These are phyloP conservation scores for Oryza meridionalis DNA, from an alignment of 176 grass and related monocot species.

Conservation along the genomic window DNA sequence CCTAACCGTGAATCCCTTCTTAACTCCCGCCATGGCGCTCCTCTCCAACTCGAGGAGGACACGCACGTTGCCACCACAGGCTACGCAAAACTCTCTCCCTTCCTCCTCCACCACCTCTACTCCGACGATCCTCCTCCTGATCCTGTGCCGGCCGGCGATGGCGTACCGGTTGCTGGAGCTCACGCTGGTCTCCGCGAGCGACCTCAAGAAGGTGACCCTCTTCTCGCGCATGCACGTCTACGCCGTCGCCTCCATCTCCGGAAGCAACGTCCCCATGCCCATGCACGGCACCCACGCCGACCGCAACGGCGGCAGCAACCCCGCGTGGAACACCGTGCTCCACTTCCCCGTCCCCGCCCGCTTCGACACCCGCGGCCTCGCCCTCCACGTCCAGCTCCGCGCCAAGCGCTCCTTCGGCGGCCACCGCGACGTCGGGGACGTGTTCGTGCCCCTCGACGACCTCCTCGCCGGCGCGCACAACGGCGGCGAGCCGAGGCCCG, in stretches of 20 bases:
- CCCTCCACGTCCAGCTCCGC: conserved; percentile 50
- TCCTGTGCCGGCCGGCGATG: conserved; percentile 10
- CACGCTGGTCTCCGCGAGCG: conserved; percentile 71
- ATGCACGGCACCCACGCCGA: conserved; percentile 55
- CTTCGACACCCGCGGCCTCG: background rate
- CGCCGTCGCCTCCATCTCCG: conserved; percentile 64
- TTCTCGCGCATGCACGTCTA: conserved; percentile 73
- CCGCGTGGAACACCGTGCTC: conserved; percentile 49
- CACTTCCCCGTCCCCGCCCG: background rate
- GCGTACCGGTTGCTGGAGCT: conserved; percentile 57
- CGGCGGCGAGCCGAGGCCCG: conserved; percentile 30
- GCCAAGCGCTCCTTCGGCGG: conserved; percentile 38
- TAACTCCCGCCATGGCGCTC: background rate
- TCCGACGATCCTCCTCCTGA: background rate
- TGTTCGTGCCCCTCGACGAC: conserved; percentile 62
- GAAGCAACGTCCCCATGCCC: conserved; percentile 34
- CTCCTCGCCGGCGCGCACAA: conserved; percentile 30
- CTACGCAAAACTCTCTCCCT: background rate
- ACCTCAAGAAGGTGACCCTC: conserved; percentile 71
- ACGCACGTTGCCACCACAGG: conserved; percentile 3
- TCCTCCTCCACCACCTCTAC: conserved; percentile 2
- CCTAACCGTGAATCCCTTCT: background rate
- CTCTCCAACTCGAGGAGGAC: conserved; percentile 21
- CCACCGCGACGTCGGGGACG: conserved; percentile 65
- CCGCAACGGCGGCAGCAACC: conserved; percentile 47